Evolutionary conservation across 2,329 filamentous ascomycete genomes (phyloP).

Genomic region (Aspergillus puulaauensis): DNA sequence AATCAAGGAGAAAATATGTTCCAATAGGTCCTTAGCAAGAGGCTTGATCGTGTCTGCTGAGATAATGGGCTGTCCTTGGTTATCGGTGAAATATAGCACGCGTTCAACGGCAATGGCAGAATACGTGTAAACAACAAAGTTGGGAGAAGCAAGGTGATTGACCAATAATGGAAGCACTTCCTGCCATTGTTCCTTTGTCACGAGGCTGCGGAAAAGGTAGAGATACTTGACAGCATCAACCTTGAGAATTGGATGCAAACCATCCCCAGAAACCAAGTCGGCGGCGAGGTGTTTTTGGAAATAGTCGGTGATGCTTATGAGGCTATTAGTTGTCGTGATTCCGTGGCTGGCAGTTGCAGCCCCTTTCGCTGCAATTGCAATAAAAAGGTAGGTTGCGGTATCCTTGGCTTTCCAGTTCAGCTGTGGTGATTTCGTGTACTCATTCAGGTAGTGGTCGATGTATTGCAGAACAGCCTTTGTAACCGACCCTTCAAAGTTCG

Average conservation of each 20-base stretch:
- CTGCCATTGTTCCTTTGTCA: conserved; percentile 90
- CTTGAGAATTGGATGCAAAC: conserved; percentile 80
- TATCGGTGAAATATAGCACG: conserved; percentile 78
- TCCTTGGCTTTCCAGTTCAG: conserved; percentile 96
- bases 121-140: conserved; percentile 98
- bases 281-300: conserved; percentile 89
- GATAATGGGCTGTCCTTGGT: conserved; percentile 74
- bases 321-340: conserved; percentile 83
- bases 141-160: conserved; percentile 81
- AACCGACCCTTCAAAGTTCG: conserved; percentile 81
- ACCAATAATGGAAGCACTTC: conserved; percentile 86
- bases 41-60: conserved; percentile 74
- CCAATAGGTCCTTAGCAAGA: conserved; percentile 79
- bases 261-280: conserved; percentile 73
- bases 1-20: conserved; percentile 88
- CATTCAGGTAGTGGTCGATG: conserved; percentile 76
- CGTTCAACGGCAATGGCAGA: conserved; percentile 95
- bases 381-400: conserved; percentile 94
- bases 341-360: conserved; percentile 82
- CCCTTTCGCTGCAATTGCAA: conserved; percentile 90
- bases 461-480: conserved; percentile 86
- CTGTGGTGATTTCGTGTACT: conserved; percentile 66
- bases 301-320: conserved; percentile 88
- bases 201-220: conserved; percentile 92
- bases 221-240: conserved; percentile 98